Base-by-base conservation (phyloP, 2,329 filamentous ascomycete species). In the Colletotrichum sp. region DNA sequence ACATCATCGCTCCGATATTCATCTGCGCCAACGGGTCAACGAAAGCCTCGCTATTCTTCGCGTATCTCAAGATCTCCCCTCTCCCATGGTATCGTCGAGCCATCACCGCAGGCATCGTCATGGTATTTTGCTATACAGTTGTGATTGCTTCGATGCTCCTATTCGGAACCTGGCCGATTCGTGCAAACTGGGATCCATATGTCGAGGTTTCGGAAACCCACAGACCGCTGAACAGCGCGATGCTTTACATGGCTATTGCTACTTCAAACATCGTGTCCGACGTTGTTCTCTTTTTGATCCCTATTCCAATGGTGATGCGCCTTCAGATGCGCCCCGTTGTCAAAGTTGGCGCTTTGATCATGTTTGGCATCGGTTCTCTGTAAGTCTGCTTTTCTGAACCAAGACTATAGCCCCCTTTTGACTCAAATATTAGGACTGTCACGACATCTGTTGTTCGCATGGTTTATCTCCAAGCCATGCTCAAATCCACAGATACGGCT, bases 221-320 rank as follows among this genome's bases (percentile, higher is more conserved):
- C 76, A 79, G 72, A 9, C 88, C 87, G 57, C 80, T 89, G 29
- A 78, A 86, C 58, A 82, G 84, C 34, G 82, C 86, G 4, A 79
- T 84, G 2, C 83, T 89, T 61, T 88, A 88, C 75, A 84, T 88
- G 29, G 81, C 84, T 24, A 87, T 86, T n/a, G 86, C 87, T 0
- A 83, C 83, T 1, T 79, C 84, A 18, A 87, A 87, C 62, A 86
- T 88, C 31, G 70, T 84, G 8, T 87, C 87, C 1, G 86, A 89
- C 74, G 68, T 89, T 1, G 72, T 88, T 18, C 83, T 87, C 7
- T 86, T 87, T 59, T 75, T 82, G 0, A 79, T 89, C 5, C 87
- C 87, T 0, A 83, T 88, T 18, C 84, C 83, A 0, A 85, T 85
- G 33, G 80, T 89, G 2, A 76, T 85, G 47, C 80, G 78, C 1